These are phyloP conservation scores for Neurospora sp. DNA, from an alignment of 495 filamentous ascomycete species.

Conservation along the genomic window DNA sequence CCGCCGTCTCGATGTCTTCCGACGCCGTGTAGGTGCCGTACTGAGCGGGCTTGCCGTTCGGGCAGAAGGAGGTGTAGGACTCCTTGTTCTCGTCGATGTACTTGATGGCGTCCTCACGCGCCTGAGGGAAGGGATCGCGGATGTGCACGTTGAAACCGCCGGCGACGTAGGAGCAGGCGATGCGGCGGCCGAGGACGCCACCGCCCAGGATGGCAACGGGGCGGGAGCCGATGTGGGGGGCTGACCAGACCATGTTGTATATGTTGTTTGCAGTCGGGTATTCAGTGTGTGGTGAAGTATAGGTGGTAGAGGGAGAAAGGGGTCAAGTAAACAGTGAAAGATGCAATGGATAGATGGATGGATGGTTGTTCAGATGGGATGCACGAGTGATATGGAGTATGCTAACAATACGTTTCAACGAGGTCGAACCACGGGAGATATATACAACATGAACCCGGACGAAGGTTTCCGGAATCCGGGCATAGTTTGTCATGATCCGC, in stretches of 20 bases:
- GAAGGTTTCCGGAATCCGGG: background rate
- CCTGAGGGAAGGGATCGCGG: constrained; percentile 3
- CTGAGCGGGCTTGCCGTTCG: constrained; percentile 2
- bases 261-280: background rate
- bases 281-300: background rate
- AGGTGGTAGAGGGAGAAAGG: background rate
- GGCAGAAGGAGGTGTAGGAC: constrained; percentile 14
- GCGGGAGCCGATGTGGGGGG: constrained; percentile 3
- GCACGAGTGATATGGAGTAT: background rate
- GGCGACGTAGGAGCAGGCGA: constrained; percentile 7
- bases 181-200: constrained; percentile 14
- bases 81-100: constrained; percentile 14
- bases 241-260: constrained; percentile 7
- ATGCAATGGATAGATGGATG: background rate
- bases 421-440: background rate
- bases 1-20: constrained; percentile 26
- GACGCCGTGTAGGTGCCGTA: constrained; percentile 14
- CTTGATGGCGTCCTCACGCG: constrained; percentile 1
- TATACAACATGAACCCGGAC: background rate
- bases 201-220: constrained; percentile 9
- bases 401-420: background rate
- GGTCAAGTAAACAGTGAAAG: background rate
- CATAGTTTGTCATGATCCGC: background rate
- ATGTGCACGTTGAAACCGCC: constrained; percentile 6
- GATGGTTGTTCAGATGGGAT: background rate